phyloP scores from a whole-genome alignment of 1,284 basidiomycete genomes.

The Naganishia liquefaciens region DNA sequence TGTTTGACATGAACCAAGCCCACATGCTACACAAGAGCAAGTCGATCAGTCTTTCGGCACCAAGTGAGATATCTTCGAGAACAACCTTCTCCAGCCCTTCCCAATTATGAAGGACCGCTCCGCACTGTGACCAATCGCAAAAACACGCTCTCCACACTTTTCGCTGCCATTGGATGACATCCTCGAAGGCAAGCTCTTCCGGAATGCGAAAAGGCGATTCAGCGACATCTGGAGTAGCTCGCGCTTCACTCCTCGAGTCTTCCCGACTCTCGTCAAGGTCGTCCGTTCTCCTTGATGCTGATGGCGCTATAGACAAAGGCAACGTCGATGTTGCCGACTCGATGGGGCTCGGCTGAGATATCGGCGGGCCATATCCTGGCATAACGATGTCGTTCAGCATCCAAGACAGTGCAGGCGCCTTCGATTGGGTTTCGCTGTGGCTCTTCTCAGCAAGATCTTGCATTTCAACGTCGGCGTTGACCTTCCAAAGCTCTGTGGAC shows the following conservation, averaged over 20 bases:
- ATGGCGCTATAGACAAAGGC: no score
- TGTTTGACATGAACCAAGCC: slow-evolving; percentile 4
- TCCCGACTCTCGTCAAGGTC: no score
- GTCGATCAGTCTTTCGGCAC: background rate
- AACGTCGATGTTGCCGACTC: background rate
- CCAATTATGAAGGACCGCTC: slow-evolving; percentile 16
- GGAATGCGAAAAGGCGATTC: background rate
- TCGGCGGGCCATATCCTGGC: no score
- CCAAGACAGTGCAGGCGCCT: no score
- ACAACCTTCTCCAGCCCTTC: slow-evolving; percentile 14
- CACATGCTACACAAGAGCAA: slow-evolving; percentile 6
- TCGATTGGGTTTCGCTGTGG: no score
- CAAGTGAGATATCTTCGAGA: background rate
- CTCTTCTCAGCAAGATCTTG: no score
- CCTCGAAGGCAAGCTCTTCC: background rate
- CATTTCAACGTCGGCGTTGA: no score
- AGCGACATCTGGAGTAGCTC: no score
- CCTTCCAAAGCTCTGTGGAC: no score
- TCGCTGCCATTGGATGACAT: slow-evolving; percentile 9
- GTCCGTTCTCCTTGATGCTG: no score
- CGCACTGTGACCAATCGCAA: slow-evolving; percentile 20
- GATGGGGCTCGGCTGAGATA: background rate
- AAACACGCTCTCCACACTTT: slow-evolving; percentile 23
- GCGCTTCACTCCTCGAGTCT: no score
- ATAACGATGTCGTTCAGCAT: no score